phyloP scores from a whole-genome alignment of 306 rosid genomes.

The Rosa multiflora region DNA sequence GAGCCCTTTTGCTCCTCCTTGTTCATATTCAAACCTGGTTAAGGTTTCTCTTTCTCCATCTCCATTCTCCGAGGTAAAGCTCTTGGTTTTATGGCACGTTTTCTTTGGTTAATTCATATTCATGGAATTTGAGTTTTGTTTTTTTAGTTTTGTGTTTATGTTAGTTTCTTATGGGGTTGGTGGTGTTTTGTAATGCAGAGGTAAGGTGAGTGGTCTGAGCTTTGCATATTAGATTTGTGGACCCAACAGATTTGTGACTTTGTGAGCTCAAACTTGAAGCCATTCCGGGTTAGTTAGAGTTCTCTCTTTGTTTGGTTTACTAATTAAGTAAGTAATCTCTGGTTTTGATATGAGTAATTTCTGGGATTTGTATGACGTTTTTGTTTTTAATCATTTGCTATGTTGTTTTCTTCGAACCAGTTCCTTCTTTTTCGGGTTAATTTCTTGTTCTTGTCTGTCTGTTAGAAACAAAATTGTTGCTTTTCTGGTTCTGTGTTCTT shows the following conservation, averaged over 20 bases:
- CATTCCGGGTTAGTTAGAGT: slow-evolving; percentile 41
- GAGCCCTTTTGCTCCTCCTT: neutral
- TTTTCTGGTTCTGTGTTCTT: neutral
- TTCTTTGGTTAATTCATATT: neutral
- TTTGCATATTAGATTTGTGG: slow-evolving; percentile 19
- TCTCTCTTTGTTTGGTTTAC: neutral
- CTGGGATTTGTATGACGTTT: slow-evolving; percentile 5
- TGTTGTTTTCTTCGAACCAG: neutral
- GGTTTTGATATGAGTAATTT: slow-evolving; percentile 7
- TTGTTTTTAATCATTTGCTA: neutral
- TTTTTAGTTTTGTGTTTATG: neutral
- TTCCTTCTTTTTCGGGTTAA: neutral
- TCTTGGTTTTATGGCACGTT: slow-evolving; percentile 17
- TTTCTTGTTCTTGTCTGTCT: neutral
- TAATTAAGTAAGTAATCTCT: neutral
- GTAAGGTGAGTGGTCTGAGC: slow-evolving; percentile 10
- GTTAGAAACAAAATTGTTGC: neutral
- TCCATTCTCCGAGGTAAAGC: slow-evolving; percentile 13
- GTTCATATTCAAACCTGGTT: slow-evolving; percentile 11
- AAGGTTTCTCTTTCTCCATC: slow-evolving; percentile 11
- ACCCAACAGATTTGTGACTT: slow-evolving; percentile 19
- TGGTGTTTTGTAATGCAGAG: slow-evolving; percentile 35
- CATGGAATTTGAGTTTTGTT: neutral
- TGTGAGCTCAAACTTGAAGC: slow-evolving; percentile 16
- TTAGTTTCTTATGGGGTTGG: slow-evolving; percentile 2